Evolutionary conservation across 306 rosid species (phyloP).

Genomic region (Trichosanthes cucumerina): DNA sequence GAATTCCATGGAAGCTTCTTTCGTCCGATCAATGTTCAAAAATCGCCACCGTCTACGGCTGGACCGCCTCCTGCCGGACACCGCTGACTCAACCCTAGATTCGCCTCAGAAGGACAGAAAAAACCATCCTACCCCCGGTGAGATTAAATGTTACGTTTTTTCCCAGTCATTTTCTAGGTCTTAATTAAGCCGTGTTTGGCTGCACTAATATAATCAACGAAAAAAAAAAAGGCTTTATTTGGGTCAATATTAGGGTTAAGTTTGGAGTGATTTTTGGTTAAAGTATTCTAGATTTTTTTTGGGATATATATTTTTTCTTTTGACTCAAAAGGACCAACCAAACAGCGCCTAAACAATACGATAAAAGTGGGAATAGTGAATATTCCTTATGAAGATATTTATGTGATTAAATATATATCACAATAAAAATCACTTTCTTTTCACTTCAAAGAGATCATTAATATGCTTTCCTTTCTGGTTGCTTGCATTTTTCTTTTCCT

Average conservation of each 20-base stretch:
- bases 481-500: background rate
- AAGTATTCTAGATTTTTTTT: background rate
- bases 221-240: background rate
- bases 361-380: slow-evolving; percentile 8
- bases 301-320: background rate
- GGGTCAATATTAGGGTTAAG: background rate
- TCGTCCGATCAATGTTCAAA: slow-evolving; percentile 54
- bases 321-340: background rate
- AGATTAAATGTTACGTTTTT: background rate
- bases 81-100: slow-evolving; percentile 63
- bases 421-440: slow-evolving; percentile 1
- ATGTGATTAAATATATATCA: background rate
- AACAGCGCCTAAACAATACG: background rate
- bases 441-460: background rate
- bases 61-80: slow-evolving; percentile 51
- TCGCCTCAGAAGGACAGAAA: slow-evolving; percentile 19
- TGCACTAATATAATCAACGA: background rate
- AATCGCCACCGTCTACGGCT: slow-evolving; percentile 20
- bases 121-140: slow-evolving; percentile 34
- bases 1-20: slow-evolving; percentile 69
- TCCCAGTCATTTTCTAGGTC: no score
- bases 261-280: background rate
- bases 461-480: background rate
- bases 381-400: slow-evolving; percentile 31
- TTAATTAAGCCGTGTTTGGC: slow-evolving; percentile 1